Percentiles rank a stretch among this genome's conserved stretches.
These are phyloP conservation scores for Wickerhamomyces hampshirensis DNA, from an alignment of 805 yeast species.

Conservation along the genomic window DNA sequence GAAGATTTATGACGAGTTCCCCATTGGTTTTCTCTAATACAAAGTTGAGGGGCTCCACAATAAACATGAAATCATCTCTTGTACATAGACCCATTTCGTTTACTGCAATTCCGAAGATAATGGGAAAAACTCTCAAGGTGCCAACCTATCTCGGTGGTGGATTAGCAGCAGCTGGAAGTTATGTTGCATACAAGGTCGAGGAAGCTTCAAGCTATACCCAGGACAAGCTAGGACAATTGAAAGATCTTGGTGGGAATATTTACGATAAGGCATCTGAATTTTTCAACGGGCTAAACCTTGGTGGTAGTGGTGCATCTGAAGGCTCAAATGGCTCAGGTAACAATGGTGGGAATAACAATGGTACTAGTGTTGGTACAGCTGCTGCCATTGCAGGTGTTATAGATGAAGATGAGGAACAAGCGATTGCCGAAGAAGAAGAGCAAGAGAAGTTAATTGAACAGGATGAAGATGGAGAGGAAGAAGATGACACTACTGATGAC, in stretches of 20 bases:
- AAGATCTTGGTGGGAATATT: constrained; percentile 55
- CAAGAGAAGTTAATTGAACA: constrained; percentile 31
- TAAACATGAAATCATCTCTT: background rate
- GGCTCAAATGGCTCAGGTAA: constrained; percentile 10
- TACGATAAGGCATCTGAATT: constrained; percentile 34
- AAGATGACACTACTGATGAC: constrained; percentile 57
- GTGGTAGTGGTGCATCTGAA: constrained; percentile 18
- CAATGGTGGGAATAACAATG: constrained; percentile 22
- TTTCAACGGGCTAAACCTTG: constrained; percentile 22
- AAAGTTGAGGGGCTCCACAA: too few species aligned
- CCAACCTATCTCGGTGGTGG: constrained; percentile 91
- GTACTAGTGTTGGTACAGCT: constrained; percentile 55
- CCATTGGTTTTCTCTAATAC: too few species aligned
- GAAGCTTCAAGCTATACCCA: constrained; percentile 72
- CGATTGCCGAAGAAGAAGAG: constrained; percentile 38
- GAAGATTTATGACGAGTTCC: background rate
- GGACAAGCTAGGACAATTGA: constrained; percentile 57
- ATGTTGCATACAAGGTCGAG: constrained; percentile 86
- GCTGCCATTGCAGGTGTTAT: constrained; percentile 45
- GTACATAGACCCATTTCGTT: constrained; percentile 15
- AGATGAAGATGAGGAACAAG: constrained; percentile 43
- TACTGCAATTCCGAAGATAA: constrained; percentile 43
- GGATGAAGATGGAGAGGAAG: constrained; percentile 51
- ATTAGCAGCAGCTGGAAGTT: constrained; percentile 90
- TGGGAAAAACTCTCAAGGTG: constrained; percentile 49